Evolutionary conservation across 2,329 filamentous ascomycete species (phyloP).

Genomic region (Hypoxylon sp.): DNA sequence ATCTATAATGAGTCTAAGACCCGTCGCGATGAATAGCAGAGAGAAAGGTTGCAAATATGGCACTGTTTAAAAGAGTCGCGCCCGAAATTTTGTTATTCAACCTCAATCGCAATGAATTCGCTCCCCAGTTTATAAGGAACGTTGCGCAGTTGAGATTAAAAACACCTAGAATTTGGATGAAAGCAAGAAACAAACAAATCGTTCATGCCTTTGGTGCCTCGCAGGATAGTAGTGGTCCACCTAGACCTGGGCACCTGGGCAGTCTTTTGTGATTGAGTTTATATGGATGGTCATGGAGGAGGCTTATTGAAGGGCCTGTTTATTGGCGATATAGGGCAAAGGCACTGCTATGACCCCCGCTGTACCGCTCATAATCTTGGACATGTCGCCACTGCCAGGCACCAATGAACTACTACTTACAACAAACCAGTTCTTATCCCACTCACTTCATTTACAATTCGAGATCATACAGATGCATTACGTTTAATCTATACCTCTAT

Average conservation of each 20-base stretch:
- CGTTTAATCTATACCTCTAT: not conserved
- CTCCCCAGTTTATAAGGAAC: not conserved
- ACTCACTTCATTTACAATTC: not conserved
- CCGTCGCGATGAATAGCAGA: not conserved
- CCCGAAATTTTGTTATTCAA: not conserved
- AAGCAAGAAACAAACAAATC: not conserved
- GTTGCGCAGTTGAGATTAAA: not conserved
- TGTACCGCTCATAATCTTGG: slow-evolving; percentile 7
- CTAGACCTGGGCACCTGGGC: no score
- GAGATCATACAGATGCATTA: not conserved
- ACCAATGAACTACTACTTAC: not conserved
- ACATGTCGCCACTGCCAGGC: slow-evolving; percentile 6
- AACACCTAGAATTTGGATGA: not conserved
- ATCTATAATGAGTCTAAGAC: not conserved
- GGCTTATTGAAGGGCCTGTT: slow-evolving; percentile 6
- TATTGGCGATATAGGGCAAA: slow-evolving; percentile 16
- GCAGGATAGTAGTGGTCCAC: not conserved
- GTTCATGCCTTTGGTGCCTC: not conserved
- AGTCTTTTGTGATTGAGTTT: not conserved
- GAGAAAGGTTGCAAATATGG: not conserved
- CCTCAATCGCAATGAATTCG: not conserved
- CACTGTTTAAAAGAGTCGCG: not conserved
- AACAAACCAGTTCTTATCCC: not conserved
- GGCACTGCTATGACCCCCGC: slow-evolving; percentile 21
- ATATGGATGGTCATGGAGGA: slow-evolving; percentile 5